These are phyloP conservation scores for Sugiyamaella novakii DNA, from an alignment of 1,139 yeast genomes.

Conservation along the genomic window DNA sequence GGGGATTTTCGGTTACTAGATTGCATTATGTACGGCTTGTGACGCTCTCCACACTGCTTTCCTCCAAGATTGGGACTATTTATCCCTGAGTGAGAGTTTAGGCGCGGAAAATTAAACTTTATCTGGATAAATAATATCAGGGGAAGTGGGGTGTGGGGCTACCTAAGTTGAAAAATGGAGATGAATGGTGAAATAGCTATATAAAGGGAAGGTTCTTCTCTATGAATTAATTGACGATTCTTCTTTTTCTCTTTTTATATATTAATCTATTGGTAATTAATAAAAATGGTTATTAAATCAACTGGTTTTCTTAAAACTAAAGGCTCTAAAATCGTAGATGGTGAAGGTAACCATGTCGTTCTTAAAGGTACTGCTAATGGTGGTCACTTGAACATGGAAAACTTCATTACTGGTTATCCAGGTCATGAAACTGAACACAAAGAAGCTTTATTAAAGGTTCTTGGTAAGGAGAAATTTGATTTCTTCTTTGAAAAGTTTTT, in stretches of 20 bases:
- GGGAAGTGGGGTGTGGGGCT: constrained; percentile 13
- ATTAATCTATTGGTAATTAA: background rate
- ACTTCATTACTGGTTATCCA: constrained; percentile 54
- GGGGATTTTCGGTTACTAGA: background rate
- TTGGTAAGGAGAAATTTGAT: constrained; percentile 50
- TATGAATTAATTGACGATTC: too few relatives aligned
- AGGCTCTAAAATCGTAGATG: constrained; percentile 51
- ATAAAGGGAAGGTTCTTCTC: too few relatives aligned
- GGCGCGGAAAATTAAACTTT: constrained; percentile 11
- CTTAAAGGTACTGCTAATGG: constrained; percentile 51
- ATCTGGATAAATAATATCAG: constrained; percentile 2
- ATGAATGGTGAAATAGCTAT: background rate
- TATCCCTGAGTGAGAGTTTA: too few relatives aligned
- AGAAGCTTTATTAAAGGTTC: constrained; percentile 41
- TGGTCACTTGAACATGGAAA: constrained; percentile 54
- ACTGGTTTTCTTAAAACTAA: constrained; percentile 33
- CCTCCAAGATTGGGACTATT: too few relatives aligned
- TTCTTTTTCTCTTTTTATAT: background rate
- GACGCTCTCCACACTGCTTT: too few relatives aligned
- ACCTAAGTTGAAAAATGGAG: background rate
- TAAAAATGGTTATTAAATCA: constrained; percentile 7
- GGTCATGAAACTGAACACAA: constrained; percentile 54
- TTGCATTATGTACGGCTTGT: constrained; percentile 4
- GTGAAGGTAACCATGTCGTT: constrained; percentile 43
- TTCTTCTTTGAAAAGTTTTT: constrained; percentile 52